Evolutionary conservation across 192 early-diverging fungal genomes (phyloP).

Genomic region (Backusella tarrabulga): DNA sequence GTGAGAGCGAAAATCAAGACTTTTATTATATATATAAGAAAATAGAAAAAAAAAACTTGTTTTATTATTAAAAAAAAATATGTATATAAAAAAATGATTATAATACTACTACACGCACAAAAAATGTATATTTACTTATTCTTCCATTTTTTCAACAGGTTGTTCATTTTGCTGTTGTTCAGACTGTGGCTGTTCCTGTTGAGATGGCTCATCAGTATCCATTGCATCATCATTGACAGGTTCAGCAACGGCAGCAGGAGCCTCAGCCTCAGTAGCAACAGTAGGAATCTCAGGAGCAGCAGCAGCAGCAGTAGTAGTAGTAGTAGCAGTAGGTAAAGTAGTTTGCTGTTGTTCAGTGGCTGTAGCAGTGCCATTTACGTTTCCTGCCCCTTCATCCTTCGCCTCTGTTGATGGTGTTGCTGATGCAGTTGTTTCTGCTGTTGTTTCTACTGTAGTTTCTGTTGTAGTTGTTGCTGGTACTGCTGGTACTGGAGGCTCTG

Average conservation of each 20-base stretch:
- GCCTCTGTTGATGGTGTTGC: neutral
- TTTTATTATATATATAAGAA: too few species aligned
- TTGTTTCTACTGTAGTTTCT: neutral
- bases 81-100: neutral
- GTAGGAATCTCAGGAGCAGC: too few species aligned
- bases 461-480: neutral
- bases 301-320: too few species aligned
- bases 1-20: too few species aligned
- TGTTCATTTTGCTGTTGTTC: neutral
- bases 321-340: neutral
- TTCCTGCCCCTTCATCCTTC: neutral
- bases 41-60: too few species aligned
- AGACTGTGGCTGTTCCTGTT: neutral
- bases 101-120: neutral
- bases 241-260: neutral
- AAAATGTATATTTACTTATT: neutral
- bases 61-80: neutral
- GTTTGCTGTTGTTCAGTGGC: neutral
- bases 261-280: neutral
- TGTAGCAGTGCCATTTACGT: neutral
- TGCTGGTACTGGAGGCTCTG: neutral
- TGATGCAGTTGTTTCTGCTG: neutral
- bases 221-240: neutral
- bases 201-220: neutral
- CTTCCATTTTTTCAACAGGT: neutral